Percentiles rank a stretch among this genome's conserved stretches.
These are phyloP conservation scores for Fagopyrum homotropicum DNA, from an alignment of 148 eudicot genomes.

Conservation along the genomic window DNA sequence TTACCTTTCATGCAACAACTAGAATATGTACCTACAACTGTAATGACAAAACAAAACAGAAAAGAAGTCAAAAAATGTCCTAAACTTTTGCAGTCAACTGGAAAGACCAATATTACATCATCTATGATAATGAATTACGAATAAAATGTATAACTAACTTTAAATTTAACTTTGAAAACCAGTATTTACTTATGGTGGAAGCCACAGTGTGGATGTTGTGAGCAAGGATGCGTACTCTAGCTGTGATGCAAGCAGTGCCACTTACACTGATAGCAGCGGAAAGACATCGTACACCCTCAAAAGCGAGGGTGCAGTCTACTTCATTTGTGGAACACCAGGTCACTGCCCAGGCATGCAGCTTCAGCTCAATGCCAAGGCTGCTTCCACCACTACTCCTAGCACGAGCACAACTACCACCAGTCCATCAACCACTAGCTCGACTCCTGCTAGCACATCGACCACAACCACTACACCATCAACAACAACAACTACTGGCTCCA, in stretches of 20 bases:
- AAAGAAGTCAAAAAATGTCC: neutral
- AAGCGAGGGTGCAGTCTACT: constrained; percentile 31
- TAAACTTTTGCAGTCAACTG: neutral
- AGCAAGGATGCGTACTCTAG: constrained; percentile 21
- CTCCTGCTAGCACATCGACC: neutral
- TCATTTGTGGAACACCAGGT: constrained; percentile 30
- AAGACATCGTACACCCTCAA: constrained; percentile 21
- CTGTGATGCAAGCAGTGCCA: constrained; percentile 25
- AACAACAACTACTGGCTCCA: neutral
- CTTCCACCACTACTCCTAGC: neutral
- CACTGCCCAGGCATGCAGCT: constrained; percentile 42
- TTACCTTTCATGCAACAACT: neutral
- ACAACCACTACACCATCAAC: neutral
- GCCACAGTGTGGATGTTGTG: constrained; percentile 9
- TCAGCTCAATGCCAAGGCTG: constrained; percentile 24
- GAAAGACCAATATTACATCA: neutral
- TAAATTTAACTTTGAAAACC: neutral
- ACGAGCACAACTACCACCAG: constrained; percentile 6
- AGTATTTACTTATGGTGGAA: neutral
- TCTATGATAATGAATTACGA: neutral
- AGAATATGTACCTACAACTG: constrained; percentile 2
- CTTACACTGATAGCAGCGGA: constrained; percentile 20
- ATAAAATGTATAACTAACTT: neutral
- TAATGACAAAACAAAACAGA: neutral
- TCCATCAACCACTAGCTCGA: constrained; percentile 10